Base-by-base conservation (phyloP, 768 basidiomycete species). In the Rhodotorula babjevae region DNA sequence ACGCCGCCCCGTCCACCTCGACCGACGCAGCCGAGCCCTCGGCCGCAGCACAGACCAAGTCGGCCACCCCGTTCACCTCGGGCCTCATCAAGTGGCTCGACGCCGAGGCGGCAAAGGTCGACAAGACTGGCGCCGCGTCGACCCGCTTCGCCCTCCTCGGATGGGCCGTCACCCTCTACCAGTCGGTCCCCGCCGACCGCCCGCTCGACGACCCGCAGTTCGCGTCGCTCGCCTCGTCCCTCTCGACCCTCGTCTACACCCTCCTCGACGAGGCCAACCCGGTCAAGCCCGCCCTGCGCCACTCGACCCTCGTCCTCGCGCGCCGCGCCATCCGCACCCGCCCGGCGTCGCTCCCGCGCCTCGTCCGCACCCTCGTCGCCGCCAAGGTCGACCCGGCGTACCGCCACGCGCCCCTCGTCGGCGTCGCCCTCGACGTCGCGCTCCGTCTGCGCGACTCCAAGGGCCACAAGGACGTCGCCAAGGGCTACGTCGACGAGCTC, bases 11-110 rank as follows among this genome's bases (percentile, higher is more conserved):
- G 36, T 5, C 9, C 36, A 9, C 36, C 36, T 4, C 36, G 36
- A 55, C 27, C 83, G n/a, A 82, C 84, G 23, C 44, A 31, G 50
- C 40, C 10, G 55, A 53, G 59, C 40, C 44, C 29, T 58, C 56
- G 18, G 81, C 79, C 5, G 36, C 36, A 4, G 36, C 36, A 36
- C 5, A 4, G 36, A 36, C 36, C 36, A 36, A 36, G 36, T 36
- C 36, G 29, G 86, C 84, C 73, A 78, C 87, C 25, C 88, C 88
- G 47, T 84, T 90, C 7, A 76, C 77, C 18, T 78, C 91, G 77
- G 86, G 89, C 77, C 85, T 93, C 25, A 80, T 92, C 49, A 89
- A 86, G 56, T 94, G 91, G 91, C 82, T 91, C 15, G 84, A 86
- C 12, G 84, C 84, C 58, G 91, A 95, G 79, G 86, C 87, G 1